Conservation (phyloP, 2,329 filamentous ascomycete genomes). For the Fusarium buharicum region DNA sequence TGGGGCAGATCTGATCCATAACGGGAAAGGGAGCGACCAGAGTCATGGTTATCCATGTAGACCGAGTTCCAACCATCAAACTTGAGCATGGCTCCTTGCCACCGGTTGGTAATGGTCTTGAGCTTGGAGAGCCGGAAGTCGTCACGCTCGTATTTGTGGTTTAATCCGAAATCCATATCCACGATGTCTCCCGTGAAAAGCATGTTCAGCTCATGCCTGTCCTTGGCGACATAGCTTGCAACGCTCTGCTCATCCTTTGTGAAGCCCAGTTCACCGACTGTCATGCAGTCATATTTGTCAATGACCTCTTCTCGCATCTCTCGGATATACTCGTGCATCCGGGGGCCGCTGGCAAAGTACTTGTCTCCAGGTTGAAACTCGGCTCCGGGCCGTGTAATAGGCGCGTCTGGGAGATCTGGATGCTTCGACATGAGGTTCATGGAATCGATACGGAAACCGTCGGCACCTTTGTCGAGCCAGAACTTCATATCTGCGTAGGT, state of each 20-base stretch:
- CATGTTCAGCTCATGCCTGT: conserved; percentile 51
- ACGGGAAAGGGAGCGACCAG: conserved; percentile 61
- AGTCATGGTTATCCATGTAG: conserved; percentile 67
- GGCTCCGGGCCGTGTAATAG: conserved; percentile 50
- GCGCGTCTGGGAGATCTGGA: conserved; percentile 64
- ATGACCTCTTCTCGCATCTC: conserved; percentile 53
- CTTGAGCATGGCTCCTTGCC: conserved; percentile 52
- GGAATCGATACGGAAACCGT: conserved; percentile 76
- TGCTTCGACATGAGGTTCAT: conserved; percentile 73
- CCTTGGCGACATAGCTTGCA: conserved; percentile 58
- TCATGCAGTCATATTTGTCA: conserved; percentile 63
- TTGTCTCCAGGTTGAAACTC: conserved; percentile 51
- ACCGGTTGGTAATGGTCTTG: conserved; percentile 50
- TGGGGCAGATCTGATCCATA: conserved; percentile 56
- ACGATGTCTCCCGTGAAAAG: conserved; percentile 45
- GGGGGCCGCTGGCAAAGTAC: conserved; percentile 64
- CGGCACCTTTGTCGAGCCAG: conserved; percentile 77
- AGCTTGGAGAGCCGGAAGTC: conserved; percentile 52
- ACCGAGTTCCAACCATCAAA: conserved; percentile 60
- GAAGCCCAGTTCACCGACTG: conserved; percentile 52
- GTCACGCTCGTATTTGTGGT: conserved; percentile 54
- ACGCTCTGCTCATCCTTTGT: conserved; percentile 55
- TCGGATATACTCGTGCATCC: conserved; percentile 57
- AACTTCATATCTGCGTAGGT: conserved; percentile 77
- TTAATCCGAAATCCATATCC: conserved; percentile 47